phyloP scores from a whole-genome alignment of 176 grass and related monocot species.

The Bonia amplexicaulis region DNA sequence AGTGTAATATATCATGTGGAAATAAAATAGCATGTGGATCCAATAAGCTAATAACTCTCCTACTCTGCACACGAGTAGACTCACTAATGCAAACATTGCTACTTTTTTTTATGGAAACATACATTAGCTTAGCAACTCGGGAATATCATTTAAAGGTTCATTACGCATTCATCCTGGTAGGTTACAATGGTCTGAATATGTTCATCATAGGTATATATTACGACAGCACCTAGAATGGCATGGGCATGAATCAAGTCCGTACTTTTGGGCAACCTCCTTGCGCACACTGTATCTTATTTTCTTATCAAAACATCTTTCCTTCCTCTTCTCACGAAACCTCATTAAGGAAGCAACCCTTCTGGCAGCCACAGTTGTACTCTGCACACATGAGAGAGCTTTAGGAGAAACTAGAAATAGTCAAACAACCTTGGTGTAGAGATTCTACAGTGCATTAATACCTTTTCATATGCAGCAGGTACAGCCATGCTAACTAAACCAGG shows the following conservation, averaged over 20 bases:
- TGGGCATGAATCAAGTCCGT: slow-evolving; percentile 15
- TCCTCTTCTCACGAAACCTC: slow-evolving; percentile 80
- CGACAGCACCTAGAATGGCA: neutral
- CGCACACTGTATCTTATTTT: slow-evolving; percentile 69
- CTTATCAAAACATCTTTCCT: slow-evolving; percentile 79
- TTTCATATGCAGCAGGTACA: slow-evolving; percentile 38
- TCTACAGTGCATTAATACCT: slow-evolving; percentile 30
- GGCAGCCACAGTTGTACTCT: slow-evolving; percentile 51
- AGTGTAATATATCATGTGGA: neutral
- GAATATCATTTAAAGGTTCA: neutral
- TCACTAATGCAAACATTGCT: neutral
- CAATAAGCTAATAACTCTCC: slow-evolving; percentile 3
- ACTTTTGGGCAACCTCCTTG: slow-evolving; percentile 82
- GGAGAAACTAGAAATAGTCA: neutral
- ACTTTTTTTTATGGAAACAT: neutral
- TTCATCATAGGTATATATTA: neutral
- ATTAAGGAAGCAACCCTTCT: slow-evolving; percentile 68
- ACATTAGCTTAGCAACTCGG: neutral
- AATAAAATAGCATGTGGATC: neutral
- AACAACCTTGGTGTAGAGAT: neutral
- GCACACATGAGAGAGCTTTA: slow-evolving; percentile 12
- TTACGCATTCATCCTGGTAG: neutral
- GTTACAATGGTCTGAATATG: neutral
- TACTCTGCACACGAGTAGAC: neutral
- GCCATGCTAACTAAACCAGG: slow-evolving; percentile 45